Evolutionary conservation across 2,329 filamentous ascomycete genomes (phyloP), one percentile per base, ranked within the genome.

Genomic region (Aphanocladium album): DNA sequence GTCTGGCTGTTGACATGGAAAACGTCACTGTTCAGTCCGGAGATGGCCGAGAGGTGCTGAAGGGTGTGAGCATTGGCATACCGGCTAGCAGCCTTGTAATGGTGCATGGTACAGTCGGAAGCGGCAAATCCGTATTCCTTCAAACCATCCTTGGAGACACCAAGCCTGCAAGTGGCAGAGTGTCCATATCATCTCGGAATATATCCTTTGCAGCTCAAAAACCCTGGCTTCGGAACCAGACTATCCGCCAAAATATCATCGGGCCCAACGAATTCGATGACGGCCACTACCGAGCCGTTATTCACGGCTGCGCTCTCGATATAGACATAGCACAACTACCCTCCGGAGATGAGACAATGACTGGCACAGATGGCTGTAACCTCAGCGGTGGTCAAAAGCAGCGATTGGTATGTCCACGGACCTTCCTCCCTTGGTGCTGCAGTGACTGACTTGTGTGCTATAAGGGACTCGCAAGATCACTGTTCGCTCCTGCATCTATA

Each of bases 331-430:
- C 30, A 3, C n/a, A n/a, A 9, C 19, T 53, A 3, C 50, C 30
- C 12, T 4, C 12, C 23, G 50, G 23, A 8, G 50, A 53, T 39
- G n/a, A 53, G 33, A 53, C 33, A 9, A 21, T 53, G 33, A 7
- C 19, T 2, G 50, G 50, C 3, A 53, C 50, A 23, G 50, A 53
- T n/a, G 50, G 50, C 3, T 39, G 33, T 19, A 53, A 53, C 5
- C 63, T 80, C 1, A 79, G 76, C 39, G 77, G 77, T 39, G 78
- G 78, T 1, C 77, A 80, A 57, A 75, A 70, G 37, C 74, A 77
- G 30, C 69, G 76, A 27, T 66, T 77, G 35, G 75, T 77, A 67
- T 60, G 72, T 69, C 30, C 35, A 8, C 16, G 4, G 14, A 5
- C 30, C 9, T 30, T 5, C 5, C 30, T 30, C 9, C 30, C 30